Percentiles rank a stretch among this genome's conserved stretches.
These are phyloP conservation scores for Kuraishia ogatae DNA, from an alignment of 805 yeast species.

Conservation along the genomic window DNA sequence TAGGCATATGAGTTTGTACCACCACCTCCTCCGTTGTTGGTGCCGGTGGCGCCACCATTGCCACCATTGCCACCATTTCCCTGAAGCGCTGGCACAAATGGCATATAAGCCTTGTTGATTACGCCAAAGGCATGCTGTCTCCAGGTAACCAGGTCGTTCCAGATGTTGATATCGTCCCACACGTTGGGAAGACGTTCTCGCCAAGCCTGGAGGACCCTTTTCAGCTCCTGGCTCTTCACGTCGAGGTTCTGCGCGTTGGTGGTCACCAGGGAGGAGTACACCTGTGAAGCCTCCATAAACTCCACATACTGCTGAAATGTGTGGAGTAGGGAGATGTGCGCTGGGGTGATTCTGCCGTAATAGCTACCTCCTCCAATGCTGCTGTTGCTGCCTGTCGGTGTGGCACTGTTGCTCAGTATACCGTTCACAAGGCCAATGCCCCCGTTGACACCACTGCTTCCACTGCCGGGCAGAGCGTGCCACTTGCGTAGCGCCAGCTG, in stretches of 20 bases:
- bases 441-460: not conserved
- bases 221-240: conserved; percentile 86
- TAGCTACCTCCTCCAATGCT: not conserved
- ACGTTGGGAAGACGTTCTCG: conserved; percentile 91
- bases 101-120: conserved; percentile 88
- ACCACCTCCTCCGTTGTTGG: conserved; percentile 41
- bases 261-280: conserved; percentile 76
- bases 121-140: conserved; percentile 97
- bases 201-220: conserved; percentile 95
- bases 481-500: conserved; percentile 88
- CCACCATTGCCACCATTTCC: conserved; percentile 44
- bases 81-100: conserved; percentile 79
- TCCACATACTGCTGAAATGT: conserved; percentile 97
- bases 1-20: conserved; percentile 76
- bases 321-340: conserved; percentile 85
- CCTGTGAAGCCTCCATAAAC: conserved; percentile 94
- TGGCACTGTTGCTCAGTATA: not conserved
- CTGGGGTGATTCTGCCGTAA: conserved; percentile 47
- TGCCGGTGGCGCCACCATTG: conserved; percentile 37
- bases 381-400: not conserved
- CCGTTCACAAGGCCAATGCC: not conserved
- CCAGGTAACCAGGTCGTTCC: conserved; percentile 99
- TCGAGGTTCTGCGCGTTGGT: conserved; percentile 92
- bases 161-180: conserved; percentile 96
- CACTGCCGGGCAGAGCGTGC: conserved; percentile 71